These are phyloP conservation scores for Mariannaea sp. DNA, from an alignment of 2,329 filamentous ascomycete genomes.

Conservation along the genomic window DNA sequence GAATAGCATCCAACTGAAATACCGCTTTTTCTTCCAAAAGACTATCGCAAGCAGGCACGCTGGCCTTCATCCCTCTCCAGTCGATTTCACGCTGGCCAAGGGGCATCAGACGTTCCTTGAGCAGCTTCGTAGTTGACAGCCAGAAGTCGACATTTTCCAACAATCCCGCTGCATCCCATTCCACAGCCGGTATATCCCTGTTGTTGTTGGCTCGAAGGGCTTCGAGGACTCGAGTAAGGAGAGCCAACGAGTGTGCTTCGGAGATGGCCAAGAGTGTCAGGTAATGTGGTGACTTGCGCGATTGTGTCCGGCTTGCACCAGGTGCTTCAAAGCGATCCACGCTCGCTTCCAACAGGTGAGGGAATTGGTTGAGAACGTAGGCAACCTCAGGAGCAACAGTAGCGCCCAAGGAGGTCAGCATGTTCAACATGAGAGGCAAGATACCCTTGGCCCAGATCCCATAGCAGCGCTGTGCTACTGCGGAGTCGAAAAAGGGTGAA, in stretches of 20 bases:
- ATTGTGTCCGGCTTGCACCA: slow-evolving; percentile 56
- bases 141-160: slow-evolving; percentile 85
- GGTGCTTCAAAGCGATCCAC: slow-evolving; percentile 72
- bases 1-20: slow-evolving; percentile 66
- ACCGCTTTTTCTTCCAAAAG: slow-evolving; percentile 78
- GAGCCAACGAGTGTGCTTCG: slow-evolving; percentile 78
- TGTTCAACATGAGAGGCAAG: slow-evolving; percentile 84
- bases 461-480: slow-evolving; percentile 75
- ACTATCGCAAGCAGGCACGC: slow-evolving; percentile 56
- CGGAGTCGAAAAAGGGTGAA: slow-evolving; percentile 77
- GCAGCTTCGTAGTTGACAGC: slow-evolving; percentile 68
- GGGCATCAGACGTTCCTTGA: slow-evolving; percentile 75
- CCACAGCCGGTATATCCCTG: slow-evolving; percentile 73
- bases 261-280: slow-evolving; percentile 75
- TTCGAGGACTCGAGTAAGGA: slow-evolving; percentile 74
- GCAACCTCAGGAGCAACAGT: slow-evolving; percentile 84
- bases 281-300: slow-evolving; percentile 58
- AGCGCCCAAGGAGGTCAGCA: slow-evolving; percentile 79
- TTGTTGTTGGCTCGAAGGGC: slow-evolving; percentile 67
- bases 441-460: slow-evolving; percentile 89
- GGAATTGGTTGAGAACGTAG: slow-evolving; percentile 88
- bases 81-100: slow-evolving; percentile 73
- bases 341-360: slow-evolving; percentile 74
- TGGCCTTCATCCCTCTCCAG: slow-evolving; percentile 54
- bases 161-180: slow-evolving; percentile 74